Percentiles rank a stretch among this genome's conserved stretches.
These are phyloP conservation scores for Fusarium floridanum DNA, from an alignment of 2,329 filamentous ascomycete species.

Conservation along the genomic window DNA sequence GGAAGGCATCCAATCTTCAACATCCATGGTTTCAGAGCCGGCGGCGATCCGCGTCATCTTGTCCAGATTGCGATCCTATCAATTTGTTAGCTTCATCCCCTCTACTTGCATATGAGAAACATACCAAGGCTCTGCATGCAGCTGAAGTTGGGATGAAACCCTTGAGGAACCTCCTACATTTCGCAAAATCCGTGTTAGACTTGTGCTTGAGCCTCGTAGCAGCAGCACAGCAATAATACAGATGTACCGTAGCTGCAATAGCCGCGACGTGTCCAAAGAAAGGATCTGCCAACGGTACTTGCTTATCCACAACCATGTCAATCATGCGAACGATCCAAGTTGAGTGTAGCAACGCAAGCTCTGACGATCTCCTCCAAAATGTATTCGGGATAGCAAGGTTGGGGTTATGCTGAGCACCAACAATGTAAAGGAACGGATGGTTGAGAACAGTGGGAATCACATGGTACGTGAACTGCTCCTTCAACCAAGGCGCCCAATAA, in stretches of 20 bases:
- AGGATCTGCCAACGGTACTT: constrained; percentile 62
- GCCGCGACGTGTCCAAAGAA: constrained; percentile 65
- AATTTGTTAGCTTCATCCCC: constrained; percentile 13
- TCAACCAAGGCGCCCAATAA: constrained; percentile 66
- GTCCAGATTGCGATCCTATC: constrained; percentile 62
- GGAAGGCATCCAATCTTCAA: constrained; percentile 65
- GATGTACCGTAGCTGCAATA: constrained; percentile 65
- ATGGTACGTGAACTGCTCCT: constrained; percentile 67
- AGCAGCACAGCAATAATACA: constrained; percentile 66
- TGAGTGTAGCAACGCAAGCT: constrained; percentile 63
- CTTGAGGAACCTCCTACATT: constrained; percentile 63
- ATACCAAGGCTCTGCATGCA: constrained; percentile 60
- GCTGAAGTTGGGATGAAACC: constrained; percentile 61
- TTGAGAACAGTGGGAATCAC: constrained; percentile 64
- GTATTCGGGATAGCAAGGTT: constrained; percentile 66
- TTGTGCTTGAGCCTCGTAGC: constrained; percentile 63
- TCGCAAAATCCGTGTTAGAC: constrained; percentile 64
- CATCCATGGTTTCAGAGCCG: constrained; percentile 61
- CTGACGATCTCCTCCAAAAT: constrained; percentile 66
- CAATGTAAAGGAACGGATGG: constrained; percentile 66
- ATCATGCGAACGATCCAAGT: constrained; percentile 68
- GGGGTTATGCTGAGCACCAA: constrained; percentile 64
- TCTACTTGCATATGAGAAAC: constrained; percentile 21
- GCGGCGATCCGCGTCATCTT: constrained; percentile 63
- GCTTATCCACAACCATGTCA: constrained; percentile 66